Percentiles rank a stretch among this genome's conserved stretches.
Conservation (phyloP, 805 yeast species). For the Saccharomycopsis sp. region DNA sequence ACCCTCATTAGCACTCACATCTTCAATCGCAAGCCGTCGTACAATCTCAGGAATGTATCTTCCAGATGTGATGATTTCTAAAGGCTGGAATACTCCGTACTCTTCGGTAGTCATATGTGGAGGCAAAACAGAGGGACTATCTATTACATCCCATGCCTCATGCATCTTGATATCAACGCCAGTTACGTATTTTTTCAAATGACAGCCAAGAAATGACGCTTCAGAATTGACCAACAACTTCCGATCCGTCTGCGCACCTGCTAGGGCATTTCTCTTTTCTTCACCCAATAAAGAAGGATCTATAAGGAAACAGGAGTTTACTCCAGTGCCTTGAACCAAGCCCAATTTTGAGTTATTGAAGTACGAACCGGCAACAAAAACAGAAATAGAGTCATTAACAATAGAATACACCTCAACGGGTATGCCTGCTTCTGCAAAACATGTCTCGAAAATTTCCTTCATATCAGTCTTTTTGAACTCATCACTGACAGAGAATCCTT, state of each 20-base stretch:
- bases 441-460: not conserved
- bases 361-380: conserved; percentile 3
- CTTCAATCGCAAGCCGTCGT: not conserved
- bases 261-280: not conserved
- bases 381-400: conserved; percentile 1
- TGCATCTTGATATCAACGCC: conserved; percentile 1
- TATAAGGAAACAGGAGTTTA: conserved; percentile 4
- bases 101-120: conserved; percentile 7
- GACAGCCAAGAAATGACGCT: conserved; percentile 4
- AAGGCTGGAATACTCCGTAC: conserved; percentile 15
- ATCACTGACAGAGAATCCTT: not conserved
- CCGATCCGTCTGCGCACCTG: not conserved
- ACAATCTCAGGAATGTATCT: conserved; percentile 16
- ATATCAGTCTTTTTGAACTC: not conserved
- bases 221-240: conserved; percentile 5
- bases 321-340: conserved; percentile 20
- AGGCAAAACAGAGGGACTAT: not conserved
- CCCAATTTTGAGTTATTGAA: conserved; percentile 2
- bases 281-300: conserved; percentile 1
- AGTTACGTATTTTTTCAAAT: conserved; percentile 6
- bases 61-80: conserved; percentile 20
- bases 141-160: not conserved
- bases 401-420: not conserved
- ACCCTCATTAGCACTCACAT: not conserved
- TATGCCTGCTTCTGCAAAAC: not conserved